Percentiles rank a stretch among this genome's conserved stretches.
Evolutionary conservation across 192 early-diverging fungal species (phyloP).

Genomic region (Coemansia sp.): DNA sequence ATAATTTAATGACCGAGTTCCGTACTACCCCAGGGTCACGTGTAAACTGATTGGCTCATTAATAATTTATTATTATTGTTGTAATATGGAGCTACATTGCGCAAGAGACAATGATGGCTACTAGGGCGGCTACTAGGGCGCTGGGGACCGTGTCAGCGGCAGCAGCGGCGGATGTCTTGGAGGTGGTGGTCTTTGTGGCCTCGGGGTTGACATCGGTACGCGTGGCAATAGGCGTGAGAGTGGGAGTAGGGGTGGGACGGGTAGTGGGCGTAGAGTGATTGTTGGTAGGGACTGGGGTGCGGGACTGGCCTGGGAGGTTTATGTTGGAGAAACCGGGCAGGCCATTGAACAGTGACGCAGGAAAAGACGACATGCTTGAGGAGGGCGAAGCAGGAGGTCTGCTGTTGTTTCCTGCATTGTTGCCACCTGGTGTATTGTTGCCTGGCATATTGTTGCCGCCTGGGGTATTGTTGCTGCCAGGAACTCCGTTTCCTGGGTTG

Average conservation of each 20-base stretch:
- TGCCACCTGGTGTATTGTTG: not conserved
- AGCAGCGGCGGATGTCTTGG: not conserved
- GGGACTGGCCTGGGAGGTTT: conserved; percentile 23
- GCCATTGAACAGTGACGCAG: conserved; percentile 5
- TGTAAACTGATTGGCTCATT: not conserved
- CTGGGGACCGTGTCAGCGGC: not conserved
- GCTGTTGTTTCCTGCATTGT: not conserved
- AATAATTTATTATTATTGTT: not conserved
- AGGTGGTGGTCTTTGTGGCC: not conserved
- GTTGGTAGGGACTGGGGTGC: not conserved
- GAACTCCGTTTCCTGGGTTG: not conserved
- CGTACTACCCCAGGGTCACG: not conserved
- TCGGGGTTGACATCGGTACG: not conserved
- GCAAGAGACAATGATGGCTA: not conserved
- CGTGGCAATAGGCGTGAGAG: not conserved
- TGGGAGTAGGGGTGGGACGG: not conserved
- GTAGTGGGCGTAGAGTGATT: not conserved
- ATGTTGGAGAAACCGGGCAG: conserved; percentile 8
- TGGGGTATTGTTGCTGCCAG: not conserved
- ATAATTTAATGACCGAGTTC: not conserved
- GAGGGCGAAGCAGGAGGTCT: not conserved
- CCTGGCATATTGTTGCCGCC: not conserved
- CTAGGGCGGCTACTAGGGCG: conserved; percentile 1
- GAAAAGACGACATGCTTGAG: not conserved
- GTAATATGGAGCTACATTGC: not conserved